These are phyloP conservation scores for Ophiosphaerella korrae DNA, from an alignment of 2,329 filamentous ascomycete species.

Conservation along the genomic window DNA sequence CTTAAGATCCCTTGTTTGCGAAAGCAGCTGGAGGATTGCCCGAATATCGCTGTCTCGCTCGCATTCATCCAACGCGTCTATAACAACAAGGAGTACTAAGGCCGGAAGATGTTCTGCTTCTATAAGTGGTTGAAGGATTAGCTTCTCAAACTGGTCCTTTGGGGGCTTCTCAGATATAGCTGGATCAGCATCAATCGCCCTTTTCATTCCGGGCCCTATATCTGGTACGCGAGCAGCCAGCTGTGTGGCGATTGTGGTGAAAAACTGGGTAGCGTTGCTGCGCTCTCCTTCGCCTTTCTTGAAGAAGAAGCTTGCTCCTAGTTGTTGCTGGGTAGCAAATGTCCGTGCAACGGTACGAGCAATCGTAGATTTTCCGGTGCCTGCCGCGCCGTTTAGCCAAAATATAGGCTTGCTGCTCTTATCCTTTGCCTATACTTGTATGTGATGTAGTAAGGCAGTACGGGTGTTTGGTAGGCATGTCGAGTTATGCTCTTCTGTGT, in stretches of 20 bases:
- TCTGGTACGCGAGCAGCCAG: neutral
- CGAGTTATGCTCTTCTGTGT: no score
- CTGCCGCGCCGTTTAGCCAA: no score
- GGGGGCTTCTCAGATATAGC: neutral
- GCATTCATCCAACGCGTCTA: slow-evolving; percentile 19
- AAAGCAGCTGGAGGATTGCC: slow-evolving; percentile 9
- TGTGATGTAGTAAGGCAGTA: no score
- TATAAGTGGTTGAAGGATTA: neutral
- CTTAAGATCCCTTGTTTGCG: slow-evolving; percentile 2
- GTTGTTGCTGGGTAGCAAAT: no score
- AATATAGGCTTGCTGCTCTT: no score
- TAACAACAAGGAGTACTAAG: slow-evolving; percentile 3
- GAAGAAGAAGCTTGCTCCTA: no score
- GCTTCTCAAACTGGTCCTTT: neutral
- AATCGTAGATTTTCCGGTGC: no score
- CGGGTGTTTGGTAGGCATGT: no score
- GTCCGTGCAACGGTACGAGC: no score
- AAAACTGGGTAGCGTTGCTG: neutral
- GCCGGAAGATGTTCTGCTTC: neutral
- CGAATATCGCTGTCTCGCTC: slow-evolving; percentile 3
- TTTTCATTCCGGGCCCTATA: neutral
- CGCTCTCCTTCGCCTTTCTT: no score
- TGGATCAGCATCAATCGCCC: neutral
- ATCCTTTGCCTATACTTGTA: no score
- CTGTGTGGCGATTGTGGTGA: neutral